phyloP scores from a whole-genome alignment of 805 yeast species.

The Yarrowia yakushimensis region DNA sequence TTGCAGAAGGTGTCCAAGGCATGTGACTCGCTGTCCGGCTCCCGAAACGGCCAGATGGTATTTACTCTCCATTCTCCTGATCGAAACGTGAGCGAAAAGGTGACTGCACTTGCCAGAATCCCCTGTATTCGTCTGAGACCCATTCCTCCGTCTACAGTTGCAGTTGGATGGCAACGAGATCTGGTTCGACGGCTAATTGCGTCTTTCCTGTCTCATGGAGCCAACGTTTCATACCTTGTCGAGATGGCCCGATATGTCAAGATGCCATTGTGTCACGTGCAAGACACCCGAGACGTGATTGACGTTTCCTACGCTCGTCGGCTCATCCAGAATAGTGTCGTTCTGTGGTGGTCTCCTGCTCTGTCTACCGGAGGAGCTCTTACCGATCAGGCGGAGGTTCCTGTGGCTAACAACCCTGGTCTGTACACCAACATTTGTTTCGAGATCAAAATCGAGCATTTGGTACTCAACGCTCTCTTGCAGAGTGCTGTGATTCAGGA shows the following conservation, averaged over 20 bases:
- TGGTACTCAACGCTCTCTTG: slow-evolving; percentile 80
- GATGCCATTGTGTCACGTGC: slow-evolving; percentile 82
- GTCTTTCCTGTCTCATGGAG: slow-evolving; percentile 27
- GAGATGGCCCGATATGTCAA: slow-evolving; percentile 67
- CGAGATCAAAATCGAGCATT: slow-evolving; percentile 73
- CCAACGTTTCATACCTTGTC: slow-evolving; percentile 46
- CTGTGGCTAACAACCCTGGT: slow-evolving; percentile 72
- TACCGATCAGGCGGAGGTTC: slow-evolving; percentile 64
- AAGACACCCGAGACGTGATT: slow-evolving; percentile 72
- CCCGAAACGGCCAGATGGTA: slow-evolving; percentile 9
- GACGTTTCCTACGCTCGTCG: slow-evolving; percentile 85
- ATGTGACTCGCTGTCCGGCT: neutral
- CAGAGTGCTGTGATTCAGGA: slow-evolving; percentile 81
- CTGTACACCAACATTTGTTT: slow-evolving; percentile 72
- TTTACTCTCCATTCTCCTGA: slow-evolving; percentile 7
- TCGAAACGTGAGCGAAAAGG: neutral
- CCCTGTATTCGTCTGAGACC: slow-evolving; percentile 8
- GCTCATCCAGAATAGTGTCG: slow-evolving; percentile 58
- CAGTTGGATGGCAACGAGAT: slow-evolving; percentile 18
- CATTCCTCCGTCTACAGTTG: neutral
- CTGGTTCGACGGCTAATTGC: slow-evolving; percentile 10
- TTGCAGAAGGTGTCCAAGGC: slow-evolving; percentile 7
- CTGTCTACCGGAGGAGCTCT: slow-evolving; percentile 84
- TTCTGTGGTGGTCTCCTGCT: slow-evolving; percentile 90
- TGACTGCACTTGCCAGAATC: slow-evolving; percentile 1